Evolutionary conservation across 2,329 filamentous ascomycete species (phyloP).

Genomic region (Colletotrichum orbiculare): DNA sequence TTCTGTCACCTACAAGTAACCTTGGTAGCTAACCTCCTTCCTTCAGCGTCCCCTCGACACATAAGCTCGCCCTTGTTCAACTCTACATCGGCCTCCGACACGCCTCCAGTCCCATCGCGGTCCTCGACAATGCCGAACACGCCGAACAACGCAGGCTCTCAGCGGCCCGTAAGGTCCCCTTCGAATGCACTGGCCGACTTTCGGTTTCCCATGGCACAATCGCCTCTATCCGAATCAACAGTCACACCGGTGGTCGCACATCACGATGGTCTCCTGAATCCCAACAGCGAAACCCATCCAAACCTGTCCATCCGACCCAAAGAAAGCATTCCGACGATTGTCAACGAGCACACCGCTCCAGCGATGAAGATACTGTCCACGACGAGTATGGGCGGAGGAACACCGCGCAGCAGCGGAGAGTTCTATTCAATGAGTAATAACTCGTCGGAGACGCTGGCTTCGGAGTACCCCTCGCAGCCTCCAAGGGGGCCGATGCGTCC

Average conservation of each 20-base stretch:
- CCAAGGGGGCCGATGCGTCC: conserved; percentile 52
- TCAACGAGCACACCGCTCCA: conserved; percentile 67
- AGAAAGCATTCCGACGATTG: conserved; percentile 59
- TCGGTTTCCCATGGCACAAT: conserved; percentile 63
- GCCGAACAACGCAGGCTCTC: conserved; percentile 49
- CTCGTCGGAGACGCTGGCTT: conserved; percentile 91
- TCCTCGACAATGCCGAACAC: conserved; percentile 59
- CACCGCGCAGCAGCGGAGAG: conserved; percentile 90
- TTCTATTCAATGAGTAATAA: conserved; percentile 97
- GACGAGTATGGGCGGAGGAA: conserved; percentile 78
- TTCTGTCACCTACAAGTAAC: background rate
- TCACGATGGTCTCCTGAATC: conserved; percentile 54
- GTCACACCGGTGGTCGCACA: conserved; percentile 43
- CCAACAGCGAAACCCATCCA: conserved; percentile 41
- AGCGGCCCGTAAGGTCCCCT: conserved; percentile 54
- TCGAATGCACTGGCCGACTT: conserved; percentile 64
- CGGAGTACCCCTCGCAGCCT: conserved; percentile 76
- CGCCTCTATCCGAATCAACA: conserved; percentile 50
- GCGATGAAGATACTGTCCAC: conserved; percentile 79
- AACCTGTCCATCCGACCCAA: conserved; percentile 53
- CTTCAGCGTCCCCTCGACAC: conserved; percentile 51
- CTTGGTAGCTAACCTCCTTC: background rate
- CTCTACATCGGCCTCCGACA: conserved; percentile 64
- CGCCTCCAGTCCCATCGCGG: conserved; percentile 54
- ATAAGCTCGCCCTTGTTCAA: conserved; percentile 64